Conservation (phyloP, 2,329 filamentous ascomycete species). For the Diaporthe citrichinensis region DNA sequence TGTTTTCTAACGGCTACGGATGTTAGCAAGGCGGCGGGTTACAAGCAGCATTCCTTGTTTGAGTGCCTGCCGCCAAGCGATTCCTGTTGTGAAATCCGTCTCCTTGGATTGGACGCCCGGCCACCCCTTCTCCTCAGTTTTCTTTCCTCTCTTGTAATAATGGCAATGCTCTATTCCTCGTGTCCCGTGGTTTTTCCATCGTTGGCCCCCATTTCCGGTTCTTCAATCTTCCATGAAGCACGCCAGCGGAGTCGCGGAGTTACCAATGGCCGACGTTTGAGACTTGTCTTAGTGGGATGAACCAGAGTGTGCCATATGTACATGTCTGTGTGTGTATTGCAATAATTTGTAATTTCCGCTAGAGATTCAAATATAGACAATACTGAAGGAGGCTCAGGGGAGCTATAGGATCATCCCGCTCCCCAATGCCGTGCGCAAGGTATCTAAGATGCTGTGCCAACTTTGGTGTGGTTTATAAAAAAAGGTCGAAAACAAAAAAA, state of each 20-base stretch:
- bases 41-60: conserved; percentile 8
- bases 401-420: conserved; percentile 6
- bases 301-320: background rate
- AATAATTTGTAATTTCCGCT: conserved; percentile 30
- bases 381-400: conserved; percentile 16
- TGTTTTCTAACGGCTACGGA: conserved; percentile 4
- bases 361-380: conserved; percentile 31
- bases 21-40: background rate
- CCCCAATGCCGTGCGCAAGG: conserved; percentile 15
- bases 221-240: background rate
- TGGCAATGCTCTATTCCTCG: background rate
- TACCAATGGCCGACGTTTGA: conserved; percentile 23
- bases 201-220: background rate
- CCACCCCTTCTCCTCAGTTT: background rate
- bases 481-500: background rate
- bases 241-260: conserved; percentile 25
- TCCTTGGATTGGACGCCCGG: conserved; percentile 11
- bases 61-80: conserved; percentile 27
- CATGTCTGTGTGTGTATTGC: conserved; percentile 1
- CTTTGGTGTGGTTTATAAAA: conserved; percentile 30
- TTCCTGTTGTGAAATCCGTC: conserved; percentile 22
- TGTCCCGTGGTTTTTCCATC: background rate
- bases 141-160: background rate
- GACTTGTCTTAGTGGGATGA: conserved; percentile 15
- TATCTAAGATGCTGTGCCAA: conserved; percentile 33